Percentiles rank a stretch among this genome's conserved stretches.
Evolutionary conservation across 1,284 basidiomycete genomes (phyloP).

Genomic region (Thelephora terrestris): DNA sequence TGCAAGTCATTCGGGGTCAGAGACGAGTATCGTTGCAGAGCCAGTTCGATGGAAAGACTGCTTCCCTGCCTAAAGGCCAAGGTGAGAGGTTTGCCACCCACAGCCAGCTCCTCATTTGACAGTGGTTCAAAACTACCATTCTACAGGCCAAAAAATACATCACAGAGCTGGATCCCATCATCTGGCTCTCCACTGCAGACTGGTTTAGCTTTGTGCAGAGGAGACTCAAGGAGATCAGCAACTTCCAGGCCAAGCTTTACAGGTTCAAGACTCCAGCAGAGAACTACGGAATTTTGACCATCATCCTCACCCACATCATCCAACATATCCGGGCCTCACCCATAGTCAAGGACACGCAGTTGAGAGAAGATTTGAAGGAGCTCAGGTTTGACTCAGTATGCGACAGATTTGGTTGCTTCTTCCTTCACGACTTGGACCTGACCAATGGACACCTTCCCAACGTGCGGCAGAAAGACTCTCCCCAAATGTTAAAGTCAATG

Average conservation of each 20-base stretch:
- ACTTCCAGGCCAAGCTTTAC: neutral
- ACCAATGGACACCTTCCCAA: neutral
- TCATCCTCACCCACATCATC: neutral
- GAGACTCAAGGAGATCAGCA: neutral
- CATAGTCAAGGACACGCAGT: neutral
- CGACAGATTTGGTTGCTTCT: conserved; percentile 6
- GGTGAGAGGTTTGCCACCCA: too few species aligned
- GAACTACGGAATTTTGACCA: neutral
- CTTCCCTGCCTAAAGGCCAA: neutral
- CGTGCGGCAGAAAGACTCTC: neutral
- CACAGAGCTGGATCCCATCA: neutral
- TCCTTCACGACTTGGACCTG: conserved; percentile 9
- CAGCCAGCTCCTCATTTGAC: too few species aligned
- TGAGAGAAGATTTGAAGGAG: conserved; percentile 8
- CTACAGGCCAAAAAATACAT: neutral
- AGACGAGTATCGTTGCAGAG: conserved; percentile 8
- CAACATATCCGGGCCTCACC: neutral
- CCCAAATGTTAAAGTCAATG: too few species aligned
- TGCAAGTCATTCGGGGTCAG: conserved; percentile 6
- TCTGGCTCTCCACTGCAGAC: neutral
- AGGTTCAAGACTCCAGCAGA: neutral
- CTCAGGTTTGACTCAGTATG: conserved; percentile 3
- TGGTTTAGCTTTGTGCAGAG: neutral
- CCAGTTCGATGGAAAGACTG: neutral
- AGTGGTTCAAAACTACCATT: neutral